phyloP scores from a whole-genome alignment of 2,329 filamentous ascomycete genomes.

The Hortaea werneckii region DNA sequence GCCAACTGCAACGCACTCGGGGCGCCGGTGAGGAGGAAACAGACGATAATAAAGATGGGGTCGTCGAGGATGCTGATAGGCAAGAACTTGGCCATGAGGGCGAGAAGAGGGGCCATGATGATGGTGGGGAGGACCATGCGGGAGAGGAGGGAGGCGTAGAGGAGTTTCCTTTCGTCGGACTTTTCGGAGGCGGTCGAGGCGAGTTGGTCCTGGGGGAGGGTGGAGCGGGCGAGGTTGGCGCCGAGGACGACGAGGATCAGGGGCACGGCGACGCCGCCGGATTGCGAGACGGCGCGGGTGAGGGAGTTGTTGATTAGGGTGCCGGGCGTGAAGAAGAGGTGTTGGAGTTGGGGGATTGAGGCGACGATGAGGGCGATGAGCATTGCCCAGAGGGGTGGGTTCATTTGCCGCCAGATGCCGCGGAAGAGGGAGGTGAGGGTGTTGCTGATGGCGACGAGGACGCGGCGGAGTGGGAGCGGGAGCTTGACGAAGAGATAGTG shows the following conservation, averaged over 20 bases:
- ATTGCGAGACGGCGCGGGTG: constrained; percentile 75
- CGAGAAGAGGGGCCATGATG: constrained; percentile 84
- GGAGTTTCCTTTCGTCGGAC: constrained; percentile 59
- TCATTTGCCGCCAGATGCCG: constrained; percentile 91
- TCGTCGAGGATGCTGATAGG: constrained; percentile 92
- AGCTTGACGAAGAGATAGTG: constrained; percentile 38
- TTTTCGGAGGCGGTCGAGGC: constrained; percentile 60
- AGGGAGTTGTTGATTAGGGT: constrained; percentile 90
- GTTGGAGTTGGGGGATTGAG: constrained; percentile 72
- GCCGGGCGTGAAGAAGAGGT: constrained; percentile 76
- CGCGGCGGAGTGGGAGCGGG: constrained; percentile 43
- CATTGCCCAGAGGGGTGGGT: constrained; percentile 97
- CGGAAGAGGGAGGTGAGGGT: constrained; percentile 43
- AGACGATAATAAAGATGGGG: constrained; percentile 95
- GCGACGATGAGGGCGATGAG: constrained; percentile 81
- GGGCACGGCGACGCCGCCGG: constrained; percentile 83
- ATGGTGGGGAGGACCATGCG: constrained; percentile 88
- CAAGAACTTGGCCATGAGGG: constrained; percentile 78
- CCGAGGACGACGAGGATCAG: constrained; percentile 91
- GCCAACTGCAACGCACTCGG: constrained; percentile 89
- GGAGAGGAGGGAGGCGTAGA: constrained; percentile 74
- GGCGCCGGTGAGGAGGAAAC: constrained; percentile 88
- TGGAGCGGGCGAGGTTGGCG: constrained; percentile 88
- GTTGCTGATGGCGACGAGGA: constrained; percentile 33
- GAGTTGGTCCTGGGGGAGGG: constrained; percentile 57